Base-by-base conservation (phyloP, 257 asterid species). In the Solanum clarkiae region DNA sequence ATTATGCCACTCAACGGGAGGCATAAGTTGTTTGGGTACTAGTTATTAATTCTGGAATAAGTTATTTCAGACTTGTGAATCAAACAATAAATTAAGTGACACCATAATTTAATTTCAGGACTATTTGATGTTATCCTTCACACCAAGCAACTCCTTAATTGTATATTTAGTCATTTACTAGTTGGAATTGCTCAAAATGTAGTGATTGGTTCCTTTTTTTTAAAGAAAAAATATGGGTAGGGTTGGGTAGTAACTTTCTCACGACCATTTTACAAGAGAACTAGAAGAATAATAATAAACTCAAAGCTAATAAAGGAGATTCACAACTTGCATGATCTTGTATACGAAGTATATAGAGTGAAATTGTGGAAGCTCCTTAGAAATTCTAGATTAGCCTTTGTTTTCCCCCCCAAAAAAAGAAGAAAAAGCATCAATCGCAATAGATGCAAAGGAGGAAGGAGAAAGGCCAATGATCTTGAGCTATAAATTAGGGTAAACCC, bases 401-500 rank as follows among this genome's bases (percentile, higher is more conserved):
- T 16, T 54, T 16, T 6, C 59, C 16, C 59, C 16, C 20, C 16
- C 16, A 54, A 54, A 54, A 6, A 55, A 16, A 16, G 6, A 55
- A 20, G 60, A 4, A 55, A 55, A 55, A 55, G 60, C n/a, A 55
- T 55, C 60, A 55, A 55, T 55, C 16, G n/a, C n/a, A 55, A 55
- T 6, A 16, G 9, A 55, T 55, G 60, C 0, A 55, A 16, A 55
- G 60, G 10, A 55, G 7, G 10, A 54, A 6, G 9, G 59, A 15
- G 15, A 54, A 54, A 54, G 59, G 15, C 59, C 59, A 54, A 15
- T 54, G 59, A 54, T 15, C 4, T 54, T 54, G 59, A 5, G 20
- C 59, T 0, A 54, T 0, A 18, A 54, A 15, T 2, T 54, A 0
- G 9, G 20, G 20, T 0, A 54, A 54, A 15, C 59, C 20, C 20